These are phyloP conservation scores for Saprolegnia parasitica DNA, from an alignment of 352 stramenopile species.

Conservation along the genomic window DNA sequence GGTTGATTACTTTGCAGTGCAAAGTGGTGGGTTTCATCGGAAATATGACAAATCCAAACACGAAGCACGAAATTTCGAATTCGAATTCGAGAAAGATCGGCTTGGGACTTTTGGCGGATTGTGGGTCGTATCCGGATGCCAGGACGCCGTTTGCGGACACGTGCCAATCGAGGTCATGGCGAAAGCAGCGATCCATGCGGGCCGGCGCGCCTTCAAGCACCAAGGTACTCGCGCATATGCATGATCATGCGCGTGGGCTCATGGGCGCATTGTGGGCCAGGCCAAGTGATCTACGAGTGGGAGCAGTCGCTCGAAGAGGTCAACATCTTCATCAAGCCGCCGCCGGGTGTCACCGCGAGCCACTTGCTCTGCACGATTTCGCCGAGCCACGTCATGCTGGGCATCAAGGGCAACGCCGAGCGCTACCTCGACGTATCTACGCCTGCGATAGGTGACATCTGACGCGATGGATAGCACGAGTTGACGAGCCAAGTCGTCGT, in stretches of 20 bases:
- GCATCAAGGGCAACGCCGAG: slow-evolving; percentile 79
- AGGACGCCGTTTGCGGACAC: neutral
- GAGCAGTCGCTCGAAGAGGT: slow-evolving; percentile 94
- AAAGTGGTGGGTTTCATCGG: too few relatives aligned
- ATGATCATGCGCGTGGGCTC: too few relatives aligned
- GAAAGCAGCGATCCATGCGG: neutral
- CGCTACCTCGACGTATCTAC: slow-evolving; percentile 89
- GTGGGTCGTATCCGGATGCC: slow-evolving; percentile 8
- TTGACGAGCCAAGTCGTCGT: slow-evolving; percentile 90
- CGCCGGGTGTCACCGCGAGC: slow-evolving; percentile 70
- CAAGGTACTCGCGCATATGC: slow-evolving; percentile 11
- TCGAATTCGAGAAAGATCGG: neutral
- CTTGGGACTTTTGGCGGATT: neutral
- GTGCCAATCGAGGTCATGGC: neutral
- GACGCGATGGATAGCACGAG: slow-evolving; percentile 59
- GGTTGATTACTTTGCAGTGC: too few relatives aligned
- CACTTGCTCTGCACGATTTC: slow-evolving; percentile 88
- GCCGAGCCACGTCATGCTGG: slow-evolving; percentile 83
- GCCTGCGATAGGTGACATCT: neutral
- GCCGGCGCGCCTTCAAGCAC: slow-evolving; percentile 26
- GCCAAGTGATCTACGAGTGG: slow-evolving; percentile 94
- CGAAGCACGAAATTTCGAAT: neutral
- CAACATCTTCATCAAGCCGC: slow-evolving; percentile 93
- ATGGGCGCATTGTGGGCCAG: slow-evolving; percentile 32
- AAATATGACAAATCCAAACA: too few relatives aligned